phyloP scores from a whole-genome alignment of 805 yeast genomes.

The Schwanniomyces pseudopolymorphus region DNA sequence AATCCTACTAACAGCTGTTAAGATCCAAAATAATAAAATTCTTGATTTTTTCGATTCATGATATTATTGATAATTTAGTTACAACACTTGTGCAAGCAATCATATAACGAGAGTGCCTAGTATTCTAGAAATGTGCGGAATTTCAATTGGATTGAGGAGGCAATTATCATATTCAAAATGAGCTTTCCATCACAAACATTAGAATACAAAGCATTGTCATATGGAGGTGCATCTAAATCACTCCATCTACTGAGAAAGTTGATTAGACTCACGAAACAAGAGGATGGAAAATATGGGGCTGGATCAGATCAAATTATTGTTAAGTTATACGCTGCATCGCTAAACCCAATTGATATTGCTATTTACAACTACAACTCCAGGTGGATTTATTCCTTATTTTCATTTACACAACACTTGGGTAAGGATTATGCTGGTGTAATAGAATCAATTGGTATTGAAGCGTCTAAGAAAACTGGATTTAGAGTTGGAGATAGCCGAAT shows the following conservation, averaged over 20 bases:
- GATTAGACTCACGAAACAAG: constrained; percentile 1
- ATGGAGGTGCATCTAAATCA: not conserved
- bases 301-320: constrained; percentile 21
- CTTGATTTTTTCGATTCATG: no score
- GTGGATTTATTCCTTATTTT: not conserved
- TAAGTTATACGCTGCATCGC: constrained; percentile 30
- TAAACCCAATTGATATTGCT: constrained; percentile 33
- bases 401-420: constrained; percentile 25
- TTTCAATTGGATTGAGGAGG: no score
- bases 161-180: not conserved
- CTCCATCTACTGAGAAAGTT: not conserved
- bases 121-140: no score
- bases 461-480: constrained; percentile 16
- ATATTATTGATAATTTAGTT: no score
- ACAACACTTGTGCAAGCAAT: no score
- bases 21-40: no score
- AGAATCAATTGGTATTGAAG: constrained; percentile 27
- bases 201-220: not conserved
- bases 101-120: no score
- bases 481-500: constrained; percentile 40
- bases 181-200: not conserved
- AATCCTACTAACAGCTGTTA: no score
- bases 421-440: constrained; percentile 34
- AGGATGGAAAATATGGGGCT: constrained; percentile 14
- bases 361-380: constrained; percentile 16